Conservation (phyloP, 257 asterid genomes). For the Salvia hispanica region DNA sequence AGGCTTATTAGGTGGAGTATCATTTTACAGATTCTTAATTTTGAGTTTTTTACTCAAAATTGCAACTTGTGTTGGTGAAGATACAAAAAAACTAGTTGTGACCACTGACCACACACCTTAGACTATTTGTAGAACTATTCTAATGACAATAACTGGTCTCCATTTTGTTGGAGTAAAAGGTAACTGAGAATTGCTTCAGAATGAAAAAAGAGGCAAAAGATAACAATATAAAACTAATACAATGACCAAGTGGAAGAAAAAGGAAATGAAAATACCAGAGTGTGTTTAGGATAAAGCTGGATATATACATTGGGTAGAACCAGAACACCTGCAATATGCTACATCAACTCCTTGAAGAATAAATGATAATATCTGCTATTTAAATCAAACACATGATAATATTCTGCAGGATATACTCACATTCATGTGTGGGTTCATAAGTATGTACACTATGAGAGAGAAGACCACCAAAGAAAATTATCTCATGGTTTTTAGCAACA, state of each 20-base stretch:
- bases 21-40: no score
- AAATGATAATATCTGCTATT: constrained; percentile 12
- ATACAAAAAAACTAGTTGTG: no score
- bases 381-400: constrained; percentile 7
- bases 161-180: background rate
- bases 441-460: background rate
- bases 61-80: no score
- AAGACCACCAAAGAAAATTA: background rate
- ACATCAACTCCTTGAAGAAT: constrained; percentile 31
- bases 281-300: constrained; percentile 83
- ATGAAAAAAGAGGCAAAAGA: constrained; percentile 12
- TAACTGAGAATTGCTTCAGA: constrained; percentile 20
- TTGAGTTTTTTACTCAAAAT: no score
- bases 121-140: no score
- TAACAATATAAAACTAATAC: background rate
- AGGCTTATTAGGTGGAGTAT: no score
- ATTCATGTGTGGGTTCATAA: background rate
- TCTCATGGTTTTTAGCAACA: background rate
- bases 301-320: constrained; percentile 96
- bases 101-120: no score
- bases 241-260: background rate
- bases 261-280: constrained; percentile 63
- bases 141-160: no score
- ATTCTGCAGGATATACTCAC: constrained; percentile 6
- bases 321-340: constrained; percentile 68